These are phyloP conservation scores for Neurospora intermedia DNA, from an alignment of 495 filamentous ascomycete species.

Conservation along the genomic window DNA sequence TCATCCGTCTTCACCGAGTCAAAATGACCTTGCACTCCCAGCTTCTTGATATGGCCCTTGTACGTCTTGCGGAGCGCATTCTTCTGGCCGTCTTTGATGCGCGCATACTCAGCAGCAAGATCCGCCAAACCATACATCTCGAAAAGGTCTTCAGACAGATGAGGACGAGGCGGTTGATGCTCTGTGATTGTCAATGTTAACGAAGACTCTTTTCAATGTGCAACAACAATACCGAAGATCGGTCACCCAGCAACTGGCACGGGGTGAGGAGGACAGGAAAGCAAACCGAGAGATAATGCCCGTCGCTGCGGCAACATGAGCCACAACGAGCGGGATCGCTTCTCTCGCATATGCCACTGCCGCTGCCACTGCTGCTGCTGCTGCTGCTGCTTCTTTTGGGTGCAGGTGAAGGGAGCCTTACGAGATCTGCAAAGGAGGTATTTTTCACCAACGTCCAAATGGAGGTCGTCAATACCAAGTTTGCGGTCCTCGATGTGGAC, in stretches of 20 bases:
- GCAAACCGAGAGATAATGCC: background rate
- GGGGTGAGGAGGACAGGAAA: background rate
- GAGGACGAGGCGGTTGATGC: slow-evolving; percentile 29
- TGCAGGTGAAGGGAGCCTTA: slow-evolving; percentile 41
- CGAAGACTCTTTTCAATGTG: slow-evolving; percentile 20
- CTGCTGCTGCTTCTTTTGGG: background rate
- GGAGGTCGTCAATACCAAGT: slow-evolving; percentile 44
- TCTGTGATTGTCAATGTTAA: slow-evolving; percentile 42
- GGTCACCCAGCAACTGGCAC: slow-evolving; percentile 5
- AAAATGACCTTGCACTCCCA: slow-evolving; percentile 43
- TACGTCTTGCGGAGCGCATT: slow-evolving; percentile 48
- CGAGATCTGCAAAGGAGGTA: slow-evolving; percentile 51
- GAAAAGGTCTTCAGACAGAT: slow-evolving; percentile 40
- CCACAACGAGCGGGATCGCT: background rate
- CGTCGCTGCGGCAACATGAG: background rate
- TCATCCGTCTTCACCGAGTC: slow-evolving; percentile 39
- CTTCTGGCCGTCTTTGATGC: slow-evolving; percentile 45
- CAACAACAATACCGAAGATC: slow-evolving; percentile 10
- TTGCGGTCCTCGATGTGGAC: slow-evolving; percentile 42
- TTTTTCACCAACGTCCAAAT: slow-evolving; percentile 45
- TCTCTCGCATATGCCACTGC: background rate
- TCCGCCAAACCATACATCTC: slow-evolving; percentile 36
- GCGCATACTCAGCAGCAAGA: slow-evolving; percentile 42
- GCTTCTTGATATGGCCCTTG: slow-evolving; percentile 46
- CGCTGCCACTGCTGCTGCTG: background rate